A percentile compares a stretch with the other conserved stretches of the same genome.
Evolutionary conservation across 768 basidiomycete genomes (phyloP).

Genomic region (Collybia nuda): DNA sequence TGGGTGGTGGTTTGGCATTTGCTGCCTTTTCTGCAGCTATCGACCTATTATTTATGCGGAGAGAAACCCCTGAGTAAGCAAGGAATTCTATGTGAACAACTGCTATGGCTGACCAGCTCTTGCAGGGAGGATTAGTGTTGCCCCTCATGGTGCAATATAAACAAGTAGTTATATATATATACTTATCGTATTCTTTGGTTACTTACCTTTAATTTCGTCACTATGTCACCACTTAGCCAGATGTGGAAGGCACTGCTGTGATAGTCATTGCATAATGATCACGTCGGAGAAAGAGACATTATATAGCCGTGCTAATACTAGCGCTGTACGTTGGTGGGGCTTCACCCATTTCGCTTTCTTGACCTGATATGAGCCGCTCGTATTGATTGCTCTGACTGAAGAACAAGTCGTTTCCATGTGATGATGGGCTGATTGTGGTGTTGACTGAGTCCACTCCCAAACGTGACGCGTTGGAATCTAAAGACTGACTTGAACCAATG

Average conservation of each 20-base stretch:
- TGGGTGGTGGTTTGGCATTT: slow-evolving; percentile 90
- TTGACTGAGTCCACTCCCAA: slow-evolving; percentile 36
- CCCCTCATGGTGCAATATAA: slow-evolving; percentile 16
- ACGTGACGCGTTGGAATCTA: slow-evolving; percentile 31
- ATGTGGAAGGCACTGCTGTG: no score
- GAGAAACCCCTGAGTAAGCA: slow-evolving; percentile 78
- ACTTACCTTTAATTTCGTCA: no score
- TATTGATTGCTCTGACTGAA: slow-evolving; percentile 54
- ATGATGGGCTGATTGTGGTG: slow-evolving; percentile 25
- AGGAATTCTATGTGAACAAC: slow-evolving; percentile 5
- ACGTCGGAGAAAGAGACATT: slow-evolving; percentile 1
- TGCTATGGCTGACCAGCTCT: not conserved
- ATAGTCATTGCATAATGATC: no score
- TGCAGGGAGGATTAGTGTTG: slow-evolving; percentile 52
- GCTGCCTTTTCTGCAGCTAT: slow-evolving; percentile 92
- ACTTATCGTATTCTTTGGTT: no score
- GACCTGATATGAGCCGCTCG: slow-evolving; percentile 80
- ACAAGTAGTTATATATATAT: no score
- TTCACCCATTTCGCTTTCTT: slow-evolving; percentile 80
- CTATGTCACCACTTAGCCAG: no score
- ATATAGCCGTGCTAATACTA: slow-evolving; percentile 2
- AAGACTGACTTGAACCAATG: slow-evolving; percentile 30
- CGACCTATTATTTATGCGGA: slow-evolving; percentile 73
- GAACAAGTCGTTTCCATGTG: slow-evolving; percentile 32
- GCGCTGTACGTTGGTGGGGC: slow-evolving; percentile 75